phyloP scores from a whole-genome alignment of 305 asterid species.

The Solanum hybrid region DNA sequence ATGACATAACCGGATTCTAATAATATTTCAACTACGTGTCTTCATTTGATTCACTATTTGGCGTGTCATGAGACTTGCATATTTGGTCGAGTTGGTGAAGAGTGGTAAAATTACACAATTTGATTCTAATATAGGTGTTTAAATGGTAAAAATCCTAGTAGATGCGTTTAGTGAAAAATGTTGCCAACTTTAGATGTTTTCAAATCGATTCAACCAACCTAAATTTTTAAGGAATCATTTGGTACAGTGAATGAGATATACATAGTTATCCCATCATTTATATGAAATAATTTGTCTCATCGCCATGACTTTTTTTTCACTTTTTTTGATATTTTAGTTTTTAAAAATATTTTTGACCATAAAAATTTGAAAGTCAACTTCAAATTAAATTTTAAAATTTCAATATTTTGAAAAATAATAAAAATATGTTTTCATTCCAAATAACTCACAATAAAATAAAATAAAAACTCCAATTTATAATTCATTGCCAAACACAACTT shows the following conservation, averaged over 20 bases:
- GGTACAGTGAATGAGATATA: not conserved
- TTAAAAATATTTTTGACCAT: not conserved
- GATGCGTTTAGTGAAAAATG: not conserved
- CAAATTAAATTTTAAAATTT: not conserved
- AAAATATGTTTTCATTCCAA: not conserved
- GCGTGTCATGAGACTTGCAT: not conserved
- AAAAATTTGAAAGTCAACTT: not conserved
- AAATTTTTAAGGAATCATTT: not conserved
- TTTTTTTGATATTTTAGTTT: not conserved
- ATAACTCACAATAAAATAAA: not conserved
- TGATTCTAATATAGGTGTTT: not conserved
- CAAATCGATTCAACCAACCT: not conserved
- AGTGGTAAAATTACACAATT: not conserved
- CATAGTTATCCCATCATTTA: not conserved
- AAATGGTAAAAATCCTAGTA: not conserved
- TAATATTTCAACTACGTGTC: not conserved
- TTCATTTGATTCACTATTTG: not conserved
- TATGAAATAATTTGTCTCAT: not conserved
- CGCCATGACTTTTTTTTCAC: not conserved
- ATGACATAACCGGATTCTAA: not conserved
- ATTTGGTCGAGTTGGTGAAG: not conserved
- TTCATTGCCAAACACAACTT: not conserved
- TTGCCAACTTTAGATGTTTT: not conserved
- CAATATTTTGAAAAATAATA: not conserved
- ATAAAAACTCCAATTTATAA: not conserved